Conservation (phyloP, 129 eudicot species). For the Flaveria bidentis region DNA sequence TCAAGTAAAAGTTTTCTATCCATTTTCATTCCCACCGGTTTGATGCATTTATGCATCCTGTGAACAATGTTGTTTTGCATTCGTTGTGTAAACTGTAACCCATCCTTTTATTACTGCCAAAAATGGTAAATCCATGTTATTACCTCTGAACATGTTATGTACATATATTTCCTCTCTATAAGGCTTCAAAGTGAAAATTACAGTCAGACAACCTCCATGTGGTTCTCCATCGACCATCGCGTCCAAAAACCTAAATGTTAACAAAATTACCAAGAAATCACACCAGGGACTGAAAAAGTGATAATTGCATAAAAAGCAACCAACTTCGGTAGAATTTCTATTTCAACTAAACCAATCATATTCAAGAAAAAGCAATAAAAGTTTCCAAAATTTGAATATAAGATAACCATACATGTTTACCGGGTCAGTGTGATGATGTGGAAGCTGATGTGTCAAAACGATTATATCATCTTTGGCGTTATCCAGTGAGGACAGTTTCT, state of each 20-base stretch:
- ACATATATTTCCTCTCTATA: slow-evolving; percentile 23
- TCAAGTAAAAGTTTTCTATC: slow-evolving; percentile 11
- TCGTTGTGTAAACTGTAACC: slow-evolving; percentile 25
- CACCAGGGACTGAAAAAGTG: background rate
- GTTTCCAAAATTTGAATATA: background rate
- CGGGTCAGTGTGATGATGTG: background rate
- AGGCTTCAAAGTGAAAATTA: slow-evolving; percentile 5
- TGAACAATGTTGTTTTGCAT: slow-evolving; percentile 11
- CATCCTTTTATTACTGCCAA: slow-evolving; percentile 32
- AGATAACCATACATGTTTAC: background rate
- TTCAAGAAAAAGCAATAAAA: background rate
- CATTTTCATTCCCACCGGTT: slow-evolving; percentile 18
- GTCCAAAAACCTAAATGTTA: slow-evolving; percentile 9
- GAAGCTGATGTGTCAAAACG: background rate
- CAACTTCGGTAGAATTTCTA: no score
- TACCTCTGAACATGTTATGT: slow-evolving; percentile 29
- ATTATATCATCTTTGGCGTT: slow-evolving; percentile 20
- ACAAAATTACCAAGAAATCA: slow-evolving; percentile 4
- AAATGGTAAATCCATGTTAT: slow-evolving; percentile 30
- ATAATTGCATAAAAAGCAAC: background rate
- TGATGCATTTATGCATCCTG: slow-evolving; percentile 15
- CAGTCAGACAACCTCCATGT: slow-evolving; percentile 30
- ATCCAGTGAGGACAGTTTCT: slow-evolving; percentile 25
- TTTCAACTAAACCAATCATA: background rate
- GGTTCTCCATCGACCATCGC: slow-evolving; percentile 21